Evolutionary conservation across 1,284 basidiomycete genomes (phyloP), one percentile per base, ranked within the genome.

Genomic region (Leucoagaricus sp.): DNA sequence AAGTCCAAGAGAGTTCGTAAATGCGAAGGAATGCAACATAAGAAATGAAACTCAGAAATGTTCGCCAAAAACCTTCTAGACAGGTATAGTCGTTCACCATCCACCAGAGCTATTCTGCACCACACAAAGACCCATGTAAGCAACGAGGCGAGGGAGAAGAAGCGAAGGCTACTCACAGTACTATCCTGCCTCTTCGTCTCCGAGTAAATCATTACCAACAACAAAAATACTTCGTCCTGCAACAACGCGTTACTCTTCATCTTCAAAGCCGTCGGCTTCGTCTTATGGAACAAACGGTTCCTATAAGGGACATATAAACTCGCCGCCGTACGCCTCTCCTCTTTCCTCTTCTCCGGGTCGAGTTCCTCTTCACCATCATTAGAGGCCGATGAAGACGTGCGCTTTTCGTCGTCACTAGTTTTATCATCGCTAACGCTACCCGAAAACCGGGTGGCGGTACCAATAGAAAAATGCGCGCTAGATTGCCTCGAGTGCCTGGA

Each of bases 211-310:
- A 80, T 71, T 5, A 72, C 66, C 46, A 80, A 63, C 19, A 80
- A 70, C 53, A 80, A 62, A 57, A 81, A 79, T 3, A 80, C 72
- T 57, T 81, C 78, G 58, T 81, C 79, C 44, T 73, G 70, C 15
- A 65, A 66, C 34, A 79, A 63, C 0, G 75, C 75, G 7, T 61
- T 66, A 41, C 67, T 65, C n/a, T 67, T 69, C 28, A 80, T 61
- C 44, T 72, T 68, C 26, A 79, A 53, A 0, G 65, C 64, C 10
- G 74, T 60, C 1, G 75, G 72, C 48, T 72, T 69, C n/a, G 67
- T 55, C 61, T 79, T 79, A 28, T 68, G 69, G 62, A 79, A 78
- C 7, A 81, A 65, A 54, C 75, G 74, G 8, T 76, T 77, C 21
- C 78, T 74, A 50, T 70, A 74, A 2, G 77, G 74, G 1, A 78